A percentile compares a stretch with the other conserved stretches of the same genome.
Evolutionary conservation across 306 rosid genomes (phyloP).

Genomic region (barrel medic (Medicago truncatula)): DNA sequence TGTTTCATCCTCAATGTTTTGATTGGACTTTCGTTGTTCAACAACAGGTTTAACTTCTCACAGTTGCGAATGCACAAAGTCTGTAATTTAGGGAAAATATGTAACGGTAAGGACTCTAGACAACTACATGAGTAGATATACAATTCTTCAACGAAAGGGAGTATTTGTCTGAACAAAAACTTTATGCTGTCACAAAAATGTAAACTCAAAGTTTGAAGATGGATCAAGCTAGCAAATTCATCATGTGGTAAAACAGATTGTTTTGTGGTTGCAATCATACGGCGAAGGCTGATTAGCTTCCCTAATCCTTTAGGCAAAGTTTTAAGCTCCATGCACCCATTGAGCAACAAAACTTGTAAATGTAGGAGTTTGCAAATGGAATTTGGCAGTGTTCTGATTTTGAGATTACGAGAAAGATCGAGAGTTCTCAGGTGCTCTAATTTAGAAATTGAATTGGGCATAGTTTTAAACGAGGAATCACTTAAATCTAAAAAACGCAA

Average conservation of each 20-base stretch:
- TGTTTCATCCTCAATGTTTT: too few species aligned
- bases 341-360: neutral
- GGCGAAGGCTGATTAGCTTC: neutral
- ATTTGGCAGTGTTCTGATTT: neutral
- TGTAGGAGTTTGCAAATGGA: neutral
- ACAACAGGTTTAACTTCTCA: neutral
- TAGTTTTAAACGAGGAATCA: neutral
- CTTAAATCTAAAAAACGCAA: neutral
- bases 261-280: neutral
- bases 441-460: neutral
- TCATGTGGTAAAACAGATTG: neutral
- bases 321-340: neutral
- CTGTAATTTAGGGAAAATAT: conserved; percentile 10
- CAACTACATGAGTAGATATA: neutral
- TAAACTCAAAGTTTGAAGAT: conserved; percentile 5
- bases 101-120: neutral
- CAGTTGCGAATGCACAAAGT: neutral
- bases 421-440: neutral
- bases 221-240: neutral
- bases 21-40: too few species aligned
- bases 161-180: neutral
- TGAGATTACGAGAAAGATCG: neutral
- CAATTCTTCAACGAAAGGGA: neutral
- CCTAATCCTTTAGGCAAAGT: neutral
- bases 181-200: neutral